phyloP scores from a whole-genome alignment of 306 rosid genomes.

The Fragaria ananassa region DNA sequence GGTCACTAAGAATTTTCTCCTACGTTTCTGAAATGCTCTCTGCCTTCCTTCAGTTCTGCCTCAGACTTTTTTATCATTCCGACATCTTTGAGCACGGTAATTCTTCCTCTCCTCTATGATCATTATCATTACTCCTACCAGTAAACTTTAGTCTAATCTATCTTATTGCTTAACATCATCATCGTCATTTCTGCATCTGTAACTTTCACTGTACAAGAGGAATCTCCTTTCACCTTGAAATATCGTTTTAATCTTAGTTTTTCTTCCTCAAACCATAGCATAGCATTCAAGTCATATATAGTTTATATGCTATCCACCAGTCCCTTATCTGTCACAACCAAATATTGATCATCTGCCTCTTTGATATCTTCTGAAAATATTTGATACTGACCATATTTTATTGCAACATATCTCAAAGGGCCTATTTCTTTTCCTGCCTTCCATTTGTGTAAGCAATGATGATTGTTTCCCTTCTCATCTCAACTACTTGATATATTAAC shows the following conservation, averaged over 20 bases:
- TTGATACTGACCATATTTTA: conserved; percentile 27
- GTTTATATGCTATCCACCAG: not conserved
- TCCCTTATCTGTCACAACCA: conserved; percentile 7
- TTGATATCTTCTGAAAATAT: conserved; percentile 14
- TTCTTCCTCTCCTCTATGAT: conserved; percentile 28
- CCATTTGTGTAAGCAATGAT: conserved; percentile 64
- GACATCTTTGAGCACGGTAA: conserved; percentile 14
- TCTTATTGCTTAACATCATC: conserved; percentile 6
- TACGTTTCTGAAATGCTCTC: conserved; percentile 9
- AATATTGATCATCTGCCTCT: not conserved
- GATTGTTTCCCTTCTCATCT: conserved; percentile 52
- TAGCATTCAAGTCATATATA: not conserved
- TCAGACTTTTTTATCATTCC: not conserved
- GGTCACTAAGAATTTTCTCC: not conserved
- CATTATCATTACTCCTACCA: conserved; percentile 53
- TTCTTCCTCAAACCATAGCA: not conserved
- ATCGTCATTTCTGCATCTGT: conserved; percentile 40
- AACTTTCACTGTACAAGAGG: conserved; percentile 21
- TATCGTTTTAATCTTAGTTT: not conserved
- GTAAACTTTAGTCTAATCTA: conserved; percentile 21
- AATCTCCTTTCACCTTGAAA: not conserved
- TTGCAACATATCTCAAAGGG: conserved; percentile 30
- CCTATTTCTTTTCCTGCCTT: conserved; percentile 39
- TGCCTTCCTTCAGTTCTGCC: conserved; percentile 8
- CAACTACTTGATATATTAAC: conserved; percentile 33